Evolutionary conservation across 2,329 filamentous ascomycete genomes (phyloP).

Genomic region (Lachnellula cervina): DNA sequence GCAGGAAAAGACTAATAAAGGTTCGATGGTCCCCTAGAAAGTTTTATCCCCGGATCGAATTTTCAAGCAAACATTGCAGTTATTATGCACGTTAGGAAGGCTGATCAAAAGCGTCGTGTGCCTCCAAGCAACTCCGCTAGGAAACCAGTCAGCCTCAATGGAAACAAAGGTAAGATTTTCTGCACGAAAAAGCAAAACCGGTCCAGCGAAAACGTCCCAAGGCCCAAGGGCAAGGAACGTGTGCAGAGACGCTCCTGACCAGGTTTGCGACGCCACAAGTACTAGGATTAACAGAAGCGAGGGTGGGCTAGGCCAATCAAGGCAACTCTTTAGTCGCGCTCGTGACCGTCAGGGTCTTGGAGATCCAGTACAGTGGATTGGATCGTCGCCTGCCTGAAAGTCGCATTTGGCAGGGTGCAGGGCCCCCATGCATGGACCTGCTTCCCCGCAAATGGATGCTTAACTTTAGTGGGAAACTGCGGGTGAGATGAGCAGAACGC

Average conservation of each 20-base stretch:
- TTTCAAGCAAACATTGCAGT: too few relatives aligned
- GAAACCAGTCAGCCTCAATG: conserved; percentile 20
- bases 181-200: conserved; percentile 18
- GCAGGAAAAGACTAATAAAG: background rate
- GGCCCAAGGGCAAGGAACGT: background rate
- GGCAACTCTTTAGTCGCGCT: background rate
- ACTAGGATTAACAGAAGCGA: background rate
- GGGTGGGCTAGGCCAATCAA: background rate
- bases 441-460: conserved; percentile 19
- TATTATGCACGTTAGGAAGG: background rate
- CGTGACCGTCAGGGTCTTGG: conserved; percentile 9
- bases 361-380: background rate
- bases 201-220: background rate
- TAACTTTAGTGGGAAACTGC: conserved; percentile 7
- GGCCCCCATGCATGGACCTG: conserved; percentile 9
- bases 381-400: background rate
- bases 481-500: conserved; percentile 10
- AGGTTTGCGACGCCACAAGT: background rate
- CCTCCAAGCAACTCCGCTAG: background rate
- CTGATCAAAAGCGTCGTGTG: background rate
- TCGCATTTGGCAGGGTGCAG: conserved; percentile 8
- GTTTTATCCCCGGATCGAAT: background rate
- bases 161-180: conserved; percentile 22
- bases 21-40: background rate
- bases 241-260: background rate